These are phyloP conservation scores for Hyphodiscus sp. DNA, from an alignment of 2,329 filamentous ascomycete genomes.

Conservation along the genomic window DNA sequence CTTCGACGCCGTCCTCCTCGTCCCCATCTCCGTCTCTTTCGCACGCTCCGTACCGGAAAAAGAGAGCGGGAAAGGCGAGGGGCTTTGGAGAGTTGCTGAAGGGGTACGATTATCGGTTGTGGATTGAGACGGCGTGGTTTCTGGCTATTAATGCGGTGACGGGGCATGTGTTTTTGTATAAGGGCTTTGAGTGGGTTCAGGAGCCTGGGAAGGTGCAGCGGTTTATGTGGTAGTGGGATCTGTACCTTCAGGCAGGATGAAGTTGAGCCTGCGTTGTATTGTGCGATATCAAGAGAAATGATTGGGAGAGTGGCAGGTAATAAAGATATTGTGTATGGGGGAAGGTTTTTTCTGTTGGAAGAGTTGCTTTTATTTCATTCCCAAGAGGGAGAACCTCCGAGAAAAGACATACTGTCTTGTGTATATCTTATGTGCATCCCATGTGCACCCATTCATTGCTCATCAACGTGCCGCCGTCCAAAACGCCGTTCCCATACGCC, in stretches of 20 bases:
- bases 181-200: constrained; percentile 56
- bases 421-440: neutral
- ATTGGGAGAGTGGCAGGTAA: neutral
- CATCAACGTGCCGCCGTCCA: neutral
- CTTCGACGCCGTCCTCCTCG: constrained; percentile 28
- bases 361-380: neutral
- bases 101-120: constrained; percentile 29
- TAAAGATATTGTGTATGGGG: neutral
- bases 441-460: neutral
- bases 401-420: neutral
- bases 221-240: constrained; percentile 67
- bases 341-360: neutral
- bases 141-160: constrained; percentile 57
- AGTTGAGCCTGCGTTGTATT: neutral
- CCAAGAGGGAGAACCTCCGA: neutral
- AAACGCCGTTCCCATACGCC: neutral
- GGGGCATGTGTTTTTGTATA: constrained; percentile 64
- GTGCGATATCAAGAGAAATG: neutral
- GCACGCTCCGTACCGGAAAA: neutral
- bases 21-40: neutral
- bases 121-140: constrained; percentile 66
- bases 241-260: neutral
- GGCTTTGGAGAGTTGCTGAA: neutral
- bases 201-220: constrained; percentile 54
- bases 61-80: neutral